Evolutionary conservation across 345 rosid genomes (phyloP).

Genomic region (Mallotus nudiflorus): DNA sequence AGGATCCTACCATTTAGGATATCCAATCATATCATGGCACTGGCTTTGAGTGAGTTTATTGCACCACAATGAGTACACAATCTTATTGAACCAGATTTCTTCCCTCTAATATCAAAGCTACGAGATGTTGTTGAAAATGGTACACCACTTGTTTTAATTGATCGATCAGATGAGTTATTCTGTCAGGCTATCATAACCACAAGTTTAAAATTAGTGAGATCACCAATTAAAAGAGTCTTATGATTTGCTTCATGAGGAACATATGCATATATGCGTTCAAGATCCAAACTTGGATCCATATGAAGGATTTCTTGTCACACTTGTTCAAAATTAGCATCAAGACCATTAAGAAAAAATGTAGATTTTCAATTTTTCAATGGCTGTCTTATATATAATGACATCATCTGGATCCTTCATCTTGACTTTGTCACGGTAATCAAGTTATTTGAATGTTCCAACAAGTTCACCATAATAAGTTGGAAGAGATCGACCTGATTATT

Average conservation of each 20-base stretch:
- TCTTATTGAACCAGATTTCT: background rate
- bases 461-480: constrained; percentile 17
- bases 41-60: no score
- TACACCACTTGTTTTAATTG: no score
- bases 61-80: background rate
- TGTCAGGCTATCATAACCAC: background rate
- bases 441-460: constrained; percentile 16
- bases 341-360: background rate
- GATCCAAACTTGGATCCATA: background rate
- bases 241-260: background rate
- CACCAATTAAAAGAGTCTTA: background rate
- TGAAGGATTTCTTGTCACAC: background rate
- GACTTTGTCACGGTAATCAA: background rate
- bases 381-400: constrained; percentile 3
- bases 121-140: no score
- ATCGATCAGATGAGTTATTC: background rate
- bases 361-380: background rate
- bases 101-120: background rate
- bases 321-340: background rate
- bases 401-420: constrained; percentile 14
- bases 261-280: constrained; percentile 4
- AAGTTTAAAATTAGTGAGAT: background rate
- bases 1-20: background rate
- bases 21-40: background rate
- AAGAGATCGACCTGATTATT: background rate